Base-by-base conservation (phyloP, 139 green algal species). In the Asterochloris sp. region DNA sequence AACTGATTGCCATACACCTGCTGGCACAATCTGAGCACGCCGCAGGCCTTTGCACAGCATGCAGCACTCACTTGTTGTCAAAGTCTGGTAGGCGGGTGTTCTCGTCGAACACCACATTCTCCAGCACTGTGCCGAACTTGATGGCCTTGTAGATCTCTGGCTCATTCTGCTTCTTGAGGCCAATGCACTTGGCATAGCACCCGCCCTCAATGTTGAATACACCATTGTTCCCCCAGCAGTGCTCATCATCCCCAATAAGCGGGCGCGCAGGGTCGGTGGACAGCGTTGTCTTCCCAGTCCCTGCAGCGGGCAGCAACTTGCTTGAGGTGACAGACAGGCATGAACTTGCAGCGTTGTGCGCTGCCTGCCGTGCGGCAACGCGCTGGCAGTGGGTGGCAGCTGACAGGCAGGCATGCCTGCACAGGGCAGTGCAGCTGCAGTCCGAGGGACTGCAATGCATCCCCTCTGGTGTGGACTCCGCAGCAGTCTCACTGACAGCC, bases 121-220 rank as follows among this genome's bases (percentile, higher is more conserved):
- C 96, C 54, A 99, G 89, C 24, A 99, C 88, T 0, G 94, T 87
- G 78, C 96, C 96, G 86, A 95, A 96, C 47, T 91, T 88, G 83
- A 99, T 96, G 78, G 96, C 96, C 26, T 92, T 85, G 80, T 84
- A 98, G 83, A 99, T 99, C 85, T 96, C 91, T 0, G 96, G 96
- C 88, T 99, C 96, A 62, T 88, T 91, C 74, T 63, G 24, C 83
- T 87, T 78, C 82, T 90, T 91, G 47, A 98, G 88, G 21, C 91
- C 89, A 66, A 98, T 98, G 91, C 84, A 94, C 93, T 98, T 98
- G 83, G 95, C 96, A 78, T 98, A 98, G 90, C 96, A 98, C 79
- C 96, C 96, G 21, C 96, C 96, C 92, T 98, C 96, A 67, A 98
- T 95, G 91, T 98, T 98, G 89, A 95, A 96, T 61, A 97, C 93